Evolutionary conservation across 495 filamentous ascomycete genomes (phyloP), one percentile per base, ranked within the genome.

Genomic region (Bryoglossum gracile): DNA sequence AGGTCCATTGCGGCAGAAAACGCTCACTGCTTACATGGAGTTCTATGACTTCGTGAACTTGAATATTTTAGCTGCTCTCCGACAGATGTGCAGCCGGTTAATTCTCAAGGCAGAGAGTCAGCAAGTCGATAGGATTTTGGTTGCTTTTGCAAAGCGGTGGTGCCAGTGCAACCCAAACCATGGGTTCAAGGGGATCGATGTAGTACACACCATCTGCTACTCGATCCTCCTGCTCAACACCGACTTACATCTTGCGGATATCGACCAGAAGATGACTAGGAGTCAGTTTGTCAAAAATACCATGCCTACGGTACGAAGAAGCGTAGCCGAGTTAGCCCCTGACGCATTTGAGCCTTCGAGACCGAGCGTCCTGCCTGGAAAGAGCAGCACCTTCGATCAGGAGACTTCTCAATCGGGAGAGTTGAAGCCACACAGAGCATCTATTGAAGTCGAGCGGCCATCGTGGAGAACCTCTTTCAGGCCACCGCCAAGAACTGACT

Each of bases 121-220:
- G 66, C 92, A 99, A 63, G 84, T 99, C 8, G 94, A 97, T 59
- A 82, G 92, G 3, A 89, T 99, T 26, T 66, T 99, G 56, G 86
- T 89, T 60, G 83, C 86, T 14, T 89, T 97, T 57, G 84, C 91
- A 2, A 78, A 73, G 25, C 71, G 91, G 37, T 97, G 94, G 92
- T 96, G 89, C 62, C 79, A 85, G 58, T 97, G 91, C 68, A 99
- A 99, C 62, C 81, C 85, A 2, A 88, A 81, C 39, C 89, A 97
- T 64, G 91, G 91, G 30, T 99, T 97, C 76, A 97, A 92, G 63
- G 79, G 81, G 36, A 74, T 69, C 50, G 89, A 97, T 66, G 84
- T 99, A 41, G 89, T 99, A 10, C 90, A 97, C 60, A 97, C 94
- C 8, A 91, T 99, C 51, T 91, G 87, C 61, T 99, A 96, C 64